Conservation (phyloP, 2,329 filamentous ascomycete genomes). For the Magnaporthiopsis rhizophila region DNA sequence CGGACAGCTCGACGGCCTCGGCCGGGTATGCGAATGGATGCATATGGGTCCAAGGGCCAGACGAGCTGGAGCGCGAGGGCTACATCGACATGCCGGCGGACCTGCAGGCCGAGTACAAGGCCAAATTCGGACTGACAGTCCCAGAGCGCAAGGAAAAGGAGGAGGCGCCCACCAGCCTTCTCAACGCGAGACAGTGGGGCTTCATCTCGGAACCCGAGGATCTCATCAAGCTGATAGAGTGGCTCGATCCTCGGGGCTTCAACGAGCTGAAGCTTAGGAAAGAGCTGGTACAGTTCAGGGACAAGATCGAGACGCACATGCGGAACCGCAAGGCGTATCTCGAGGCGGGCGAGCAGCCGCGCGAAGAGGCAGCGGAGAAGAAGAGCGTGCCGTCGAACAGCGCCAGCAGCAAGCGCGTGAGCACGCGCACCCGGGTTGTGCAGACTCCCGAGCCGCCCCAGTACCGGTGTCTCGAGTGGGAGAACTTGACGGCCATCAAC, state of each 20-base stretch:
- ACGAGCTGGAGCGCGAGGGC: constrained; percentile 76
- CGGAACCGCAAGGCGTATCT: constrained; percentile 69
- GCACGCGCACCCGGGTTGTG: constrained; percentile 28
- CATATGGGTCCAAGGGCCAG: constrained; percentile 93
- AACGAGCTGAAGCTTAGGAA: constrained; percentile 85
- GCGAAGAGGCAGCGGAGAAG: constrained; percentile 18
- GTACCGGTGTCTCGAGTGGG: constrained; percentile 45
- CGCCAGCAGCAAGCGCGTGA: constrained; percentile 29
- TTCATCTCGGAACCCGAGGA: constrained; percentile 78
- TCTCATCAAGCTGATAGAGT: constrained; percentile 71
- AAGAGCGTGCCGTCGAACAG: constrained; percentile 7
- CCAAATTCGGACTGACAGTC: constrained; percentile 73
- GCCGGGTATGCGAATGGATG: constrained; percentile 86
- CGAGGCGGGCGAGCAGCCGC: constrained; percentile 25
- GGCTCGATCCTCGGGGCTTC: constrained; percentile 80
- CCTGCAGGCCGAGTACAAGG: constrained; percentile 66
- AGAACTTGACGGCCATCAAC: constrained; percentile 49
- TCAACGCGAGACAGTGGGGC: constrained; percentile 76
- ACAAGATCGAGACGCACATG: constrained; percentile 75
- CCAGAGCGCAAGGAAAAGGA: constrained; percentile 78
- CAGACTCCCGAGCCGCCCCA: constrained; percentile 33
- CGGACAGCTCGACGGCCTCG: constrained; percentile 76
- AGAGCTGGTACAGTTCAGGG: constrained; percentile 69
- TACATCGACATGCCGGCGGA: constrained; percentile 73
- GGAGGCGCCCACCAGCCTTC: constrained; percentile 74